phyloP scores from a whole-genome alignment of 106 monocot genomes.

The Ottelia alismoides region DNA sequence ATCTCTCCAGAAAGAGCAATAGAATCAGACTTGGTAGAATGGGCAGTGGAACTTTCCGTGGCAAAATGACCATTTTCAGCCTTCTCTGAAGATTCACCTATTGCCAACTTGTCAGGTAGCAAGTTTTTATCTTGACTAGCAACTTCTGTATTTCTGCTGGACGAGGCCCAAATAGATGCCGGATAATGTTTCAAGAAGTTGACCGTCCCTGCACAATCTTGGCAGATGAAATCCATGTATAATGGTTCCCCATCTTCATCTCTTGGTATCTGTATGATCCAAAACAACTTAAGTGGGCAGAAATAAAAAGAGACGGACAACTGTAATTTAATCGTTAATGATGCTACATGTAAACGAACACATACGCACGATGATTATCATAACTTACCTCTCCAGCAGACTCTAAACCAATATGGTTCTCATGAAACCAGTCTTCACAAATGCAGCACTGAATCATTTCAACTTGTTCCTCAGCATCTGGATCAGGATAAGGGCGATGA shows the following conservation, averaged over 20 bases:
- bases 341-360: too few relatives aligned
- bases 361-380: too few relatives aligned
- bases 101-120: not conserved
- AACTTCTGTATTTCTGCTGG: conserved; percentile 16
- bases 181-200: conserved; percentile 77
- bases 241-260: conserved; percentile 90
- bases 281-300: too few relatives aligned
- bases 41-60: conserved; percentile 1
- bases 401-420: conserved; percentile 78
- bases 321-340: too few relatives aligned
- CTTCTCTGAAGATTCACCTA: conserved; percentile 1
- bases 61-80: conserved; percentile 13
- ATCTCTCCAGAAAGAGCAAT: conserved; percentile 8
- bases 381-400: conserved; percentile 49
- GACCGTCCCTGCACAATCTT: conserved; percentile 50
- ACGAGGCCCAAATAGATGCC: conserved; percentile 34
- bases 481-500: conserved; percentile 83
- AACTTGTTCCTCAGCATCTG: conserved; percentile 63
- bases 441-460: conserved; percentile 98
- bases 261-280: conserved; percentile 84
- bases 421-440: conserved; percentile 99
- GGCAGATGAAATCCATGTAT: conserved; percentile 89
- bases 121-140: not conserved
- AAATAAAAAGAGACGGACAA: too few relatives aligned
- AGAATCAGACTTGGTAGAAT: conserved; percentile 4